Conservation (phyloP, 495 filamentous ascomycete genomes). For the Penicillium parvum region DNA sequence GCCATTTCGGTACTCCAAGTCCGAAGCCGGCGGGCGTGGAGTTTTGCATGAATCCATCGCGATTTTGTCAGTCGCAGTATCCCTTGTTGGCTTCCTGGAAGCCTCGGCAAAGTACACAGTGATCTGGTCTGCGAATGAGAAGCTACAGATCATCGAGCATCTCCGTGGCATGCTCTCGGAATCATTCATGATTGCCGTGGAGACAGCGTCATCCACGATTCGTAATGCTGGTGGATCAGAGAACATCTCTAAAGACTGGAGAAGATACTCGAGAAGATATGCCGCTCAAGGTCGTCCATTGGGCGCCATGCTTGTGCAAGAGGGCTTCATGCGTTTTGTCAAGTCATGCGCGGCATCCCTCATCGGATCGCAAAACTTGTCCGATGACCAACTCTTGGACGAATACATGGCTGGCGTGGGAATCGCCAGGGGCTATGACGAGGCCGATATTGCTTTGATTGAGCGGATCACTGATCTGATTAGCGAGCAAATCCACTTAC, state of each 20-base stretch:
- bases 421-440: constrained; percentile 46
- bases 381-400: constrained; percentile 64
- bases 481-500: constrained; percentile 71
- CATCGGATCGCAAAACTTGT: constrained; percentile 53
- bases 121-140: constrained; percentile 72
- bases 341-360: constrained; percentile 72
- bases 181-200: constrained; percentile 73
- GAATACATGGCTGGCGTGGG: constrained; percentile 57
- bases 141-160: constrained; percentile 62
- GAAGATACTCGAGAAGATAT: constrained; percentile 75
- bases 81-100: constrained; percentile 82
- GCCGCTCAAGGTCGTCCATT: constrained; percentile 71
- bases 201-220: constrained; percentile 82
- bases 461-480: constrained; percentile 71
- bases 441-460: constrained; percentile 43
- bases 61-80: constrained; percentile 69
- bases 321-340: constrained; percentile 78
- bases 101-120: constrained; percentile 68
- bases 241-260: constrained; percentile 69
- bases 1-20: constrained; percentile 31
- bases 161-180: constrained; percentile 73
- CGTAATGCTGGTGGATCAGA: constrained; percentile 52
- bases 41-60: constrained; percentile 59
- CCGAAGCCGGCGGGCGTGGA: constrained; percentile 45
- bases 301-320: constrained; percentile 87